Conservation (phyloP, 768 basidiomycete genomes). For the Sutorius australiensis region DNA sequence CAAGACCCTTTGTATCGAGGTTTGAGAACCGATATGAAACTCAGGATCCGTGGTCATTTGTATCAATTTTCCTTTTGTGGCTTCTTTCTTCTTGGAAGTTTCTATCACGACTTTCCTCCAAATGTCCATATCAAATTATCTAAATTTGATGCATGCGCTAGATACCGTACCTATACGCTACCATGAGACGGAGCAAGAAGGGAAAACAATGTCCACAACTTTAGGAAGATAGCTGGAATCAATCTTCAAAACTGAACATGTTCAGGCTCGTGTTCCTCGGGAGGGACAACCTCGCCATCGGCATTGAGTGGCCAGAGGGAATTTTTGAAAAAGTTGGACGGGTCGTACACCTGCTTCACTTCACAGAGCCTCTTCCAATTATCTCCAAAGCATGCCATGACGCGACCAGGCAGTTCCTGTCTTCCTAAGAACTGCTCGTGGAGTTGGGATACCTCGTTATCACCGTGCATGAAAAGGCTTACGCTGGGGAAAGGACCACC, state of each 20-base stretch:
- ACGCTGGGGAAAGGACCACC: slow-evolving; percentile 87
- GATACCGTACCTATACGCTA: background rate
- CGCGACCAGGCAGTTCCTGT: slow-evolving; percentile 58
- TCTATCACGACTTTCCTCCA: background rate
- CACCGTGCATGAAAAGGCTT: slow-evolving; percentile 33
- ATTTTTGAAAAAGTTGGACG: slow-evolving; percentile 69
- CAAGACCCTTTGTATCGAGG: background rate
- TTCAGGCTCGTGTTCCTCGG: slow-evolving; percentile 58
- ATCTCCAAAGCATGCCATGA: slow-evolving; percentile 64
- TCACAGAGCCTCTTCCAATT: slow-evolving; percentile 70
- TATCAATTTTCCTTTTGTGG: background rate
- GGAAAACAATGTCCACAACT: background rate
- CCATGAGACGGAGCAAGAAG: background rate
- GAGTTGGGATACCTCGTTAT: slow-evolving; percentile 16
- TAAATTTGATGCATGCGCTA: background rate
- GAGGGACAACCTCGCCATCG: slow-evolving; percentile 50
- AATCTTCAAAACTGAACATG: slow-evolving; percentile 20
- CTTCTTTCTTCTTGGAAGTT: background rate
- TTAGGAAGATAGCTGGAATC: background rate
- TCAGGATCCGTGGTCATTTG: background rate
- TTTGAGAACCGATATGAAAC: background rate
- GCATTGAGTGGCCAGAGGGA: slow-evolving; percentile 77
- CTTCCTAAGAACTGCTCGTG: slow-evolving; percentile 67
- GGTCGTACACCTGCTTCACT: slow-evolving; percentile 77
- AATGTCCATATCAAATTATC: background rate